These are phyloP conservation scores for Tuber magnatum DNA, from an alignment of 495 filamentous ascomycete genomes.

Conservation along the genomic window DNA sequence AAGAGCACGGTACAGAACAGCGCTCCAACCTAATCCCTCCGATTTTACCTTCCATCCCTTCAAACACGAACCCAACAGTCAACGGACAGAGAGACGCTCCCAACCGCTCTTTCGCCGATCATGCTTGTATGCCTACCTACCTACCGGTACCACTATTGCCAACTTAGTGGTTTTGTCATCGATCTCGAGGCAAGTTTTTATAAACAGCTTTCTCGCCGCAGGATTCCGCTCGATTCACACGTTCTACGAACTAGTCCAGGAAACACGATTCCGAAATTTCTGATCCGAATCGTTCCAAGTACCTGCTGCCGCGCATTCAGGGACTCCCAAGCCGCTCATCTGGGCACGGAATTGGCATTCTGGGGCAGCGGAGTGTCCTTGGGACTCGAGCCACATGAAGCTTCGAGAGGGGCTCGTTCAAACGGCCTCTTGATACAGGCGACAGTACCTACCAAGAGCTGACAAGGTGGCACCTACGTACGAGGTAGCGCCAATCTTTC, in stretches of 20 bases:
- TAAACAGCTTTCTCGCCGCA: background rate
- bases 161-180: background rate
- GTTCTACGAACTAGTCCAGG: background rate
- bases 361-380: background rate
- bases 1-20: background rate
- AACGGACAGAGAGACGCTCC: background rate
- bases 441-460: background rate
- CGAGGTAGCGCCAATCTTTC: background rate
- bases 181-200: background rate
- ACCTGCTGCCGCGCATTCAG: background rate
- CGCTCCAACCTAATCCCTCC: background rate
- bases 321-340: background rate
- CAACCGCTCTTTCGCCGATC: background rate
- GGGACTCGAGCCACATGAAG: background rate
- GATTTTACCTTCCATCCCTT: background rate
- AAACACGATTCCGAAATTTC: background rate
- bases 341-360: background rate
- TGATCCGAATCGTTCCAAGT: background rate
- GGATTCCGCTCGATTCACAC: background rate
- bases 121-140: background rate
- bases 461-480: background rate
- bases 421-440: background rate
- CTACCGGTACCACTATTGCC: too few relatives aligned
- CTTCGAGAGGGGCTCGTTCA: background rate
- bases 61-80: background rate